A percentile compares a stretch with the other conserved stretches of the same genome.
Conservation (phyloP, 768 basidiomycete species). For the Lentinula lateritia region DNA sequence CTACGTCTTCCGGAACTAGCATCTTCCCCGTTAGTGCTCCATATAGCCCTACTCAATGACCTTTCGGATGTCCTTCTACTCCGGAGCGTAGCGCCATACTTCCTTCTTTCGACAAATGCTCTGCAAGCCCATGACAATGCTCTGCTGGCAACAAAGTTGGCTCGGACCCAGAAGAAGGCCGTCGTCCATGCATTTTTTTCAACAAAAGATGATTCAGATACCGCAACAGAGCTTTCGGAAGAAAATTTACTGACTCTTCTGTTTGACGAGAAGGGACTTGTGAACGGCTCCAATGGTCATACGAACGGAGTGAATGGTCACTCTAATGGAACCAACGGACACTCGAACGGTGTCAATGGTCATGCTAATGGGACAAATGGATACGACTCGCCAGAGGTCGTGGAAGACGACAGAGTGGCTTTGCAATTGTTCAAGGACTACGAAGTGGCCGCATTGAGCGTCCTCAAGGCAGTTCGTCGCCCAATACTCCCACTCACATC, state of each 20-base stretch:
- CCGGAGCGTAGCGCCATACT: conserved; percentile 74
- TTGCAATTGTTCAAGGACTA: conserved; percentile 49
- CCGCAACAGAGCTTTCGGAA: conserved; percentile 48
- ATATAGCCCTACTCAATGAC: conserved; percentile 60
- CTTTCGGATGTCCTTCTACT: conserved; percentile 74
- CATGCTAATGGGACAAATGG: conserved; percentile 17
- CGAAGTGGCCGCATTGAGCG: conserved; percentile 62
- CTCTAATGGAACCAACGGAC: conserved; percentile 21
- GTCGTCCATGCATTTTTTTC: conserved; percentile 84
- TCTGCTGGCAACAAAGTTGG: conserved; percentile 77
- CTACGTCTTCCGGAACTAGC: conserved; percentile 68
- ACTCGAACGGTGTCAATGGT: not conserved
- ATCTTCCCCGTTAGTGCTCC: conserved; percentile 59
- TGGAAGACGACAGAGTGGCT: conserved; percentile 8
- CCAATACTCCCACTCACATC: conserved; percentile 50
- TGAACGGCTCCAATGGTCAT: conserved; percentile 26
- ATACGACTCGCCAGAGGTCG: conserved; percentile 10
- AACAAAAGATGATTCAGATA: conserved; percentile 23
- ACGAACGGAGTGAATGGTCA: conserved; percentile 3
- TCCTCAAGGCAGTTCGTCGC: conserved; percentile 56
- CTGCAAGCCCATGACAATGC: conserved; percentile 91
- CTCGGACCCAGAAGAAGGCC: conserved; percentile 60
- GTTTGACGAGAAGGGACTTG: conserved; percentile 35
- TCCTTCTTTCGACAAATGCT: conserved; percentile 69
- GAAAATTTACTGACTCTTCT: conserved; percentile 60